Base-by-base conservation (phyloP, 495 filamentous ascomycete genomes). In the Aspergillus carlsbadensis region DNA sequence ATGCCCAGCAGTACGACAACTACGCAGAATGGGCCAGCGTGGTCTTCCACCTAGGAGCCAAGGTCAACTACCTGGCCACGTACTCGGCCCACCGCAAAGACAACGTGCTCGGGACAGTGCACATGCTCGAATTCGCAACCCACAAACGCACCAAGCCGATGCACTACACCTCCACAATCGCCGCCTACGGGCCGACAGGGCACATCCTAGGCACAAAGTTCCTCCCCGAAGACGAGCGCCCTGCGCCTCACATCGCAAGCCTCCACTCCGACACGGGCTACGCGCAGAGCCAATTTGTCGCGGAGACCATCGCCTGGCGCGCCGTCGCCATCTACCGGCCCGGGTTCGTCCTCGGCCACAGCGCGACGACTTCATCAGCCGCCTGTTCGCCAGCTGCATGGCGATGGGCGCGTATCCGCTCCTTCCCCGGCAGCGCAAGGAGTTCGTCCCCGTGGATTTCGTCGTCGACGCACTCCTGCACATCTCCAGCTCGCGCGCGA, bases 281-380 rank as follows among this genome's bases (percentile, higher is more conserved):
- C 43, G 46, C 67, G 0, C 47, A 58, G 31, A 67, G 60, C 39
- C 44, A 70, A 39, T 64, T 52, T 58, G 58, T 59, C 3, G 60
- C 62, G 3, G 62, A 71, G 18, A 11, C 53, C 7, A 61, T 68
- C 52, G 46, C 66, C 15, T 54, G 47, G 62, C 1, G 26, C 57
- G 46, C 46, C 46, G 22, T 54, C 1, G 29, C 51, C 10, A 65
- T 70, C n/a, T 62, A 70, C 50, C 61, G 67, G 0, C 63, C 63
- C 5, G 65, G 67, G 0, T 66, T 68, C 37, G 44, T 68, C 6
- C 41, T 62, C 7, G 68, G 63, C 1, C 42, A 67, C 29, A 54
- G 48, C 26, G 65, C 7, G 59, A 68, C n/a, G 67, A 70, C 48
- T 63, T 67, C 46, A 49, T 65, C 10, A 41, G 37, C 44, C 65